Percentiles rank a stretch among this genome's conserved stretches.
phyloP scores from a whole-genome alignment of 1,139 yeast species.

The Ashbya aceris region DNA sequence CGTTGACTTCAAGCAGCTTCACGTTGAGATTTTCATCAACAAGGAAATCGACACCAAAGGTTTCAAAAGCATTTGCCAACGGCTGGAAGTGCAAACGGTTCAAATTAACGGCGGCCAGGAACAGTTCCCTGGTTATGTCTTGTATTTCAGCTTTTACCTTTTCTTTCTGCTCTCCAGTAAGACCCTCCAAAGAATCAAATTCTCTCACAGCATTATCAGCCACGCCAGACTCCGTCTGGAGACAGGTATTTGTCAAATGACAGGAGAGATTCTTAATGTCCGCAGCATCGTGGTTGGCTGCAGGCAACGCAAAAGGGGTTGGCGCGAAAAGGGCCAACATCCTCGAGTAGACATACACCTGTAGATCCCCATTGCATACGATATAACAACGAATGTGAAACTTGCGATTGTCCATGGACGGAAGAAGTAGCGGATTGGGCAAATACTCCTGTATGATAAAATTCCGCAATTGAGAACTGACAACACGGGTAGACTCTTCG shows the following conservation, averaged over 20 bases:
- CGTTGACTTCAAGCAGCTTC: slow-evolving; percentile 70
- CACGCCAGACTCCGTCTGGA: slow-evolving; percentile 45
- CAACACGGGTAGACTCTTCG: slow-evolving; percentile 42
- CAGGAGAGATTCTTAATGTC: slow-evolving; percentile 36
- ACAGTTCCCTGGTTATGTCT: slow-evolving; percentile 58
- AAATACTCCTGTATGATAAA: slow-evolving; percentile 82
- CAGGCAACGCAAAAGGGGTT: slow-evolving; percentile 38
- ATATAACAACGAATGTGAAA: slow-evolving; percentile 86
- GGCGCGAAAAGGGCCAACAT: slow-evolving; percentile 78
- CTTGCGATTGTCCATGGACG: slow-evolving; percentile 55
- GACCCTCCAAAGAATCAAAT: slow-evolving; percentile 50
- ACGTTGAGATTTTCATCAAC: slow-evolving; percentile 51
- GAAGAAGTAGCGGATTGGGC: slow-evolving; percentile 53
- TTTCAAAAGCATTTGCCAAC: slow-evolving; percentile 67
- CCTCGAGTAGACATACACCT: slow-evolving; percentile 68
- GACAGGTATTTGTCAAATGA: slow-evolving; percentile 88
- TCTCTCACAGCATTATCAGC: slow-evolving; percentile 50
- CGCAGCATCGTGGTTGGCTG: slow-evolving; percentile 25
- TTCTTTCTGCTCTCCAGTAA: slow-evolving; percentile 33
- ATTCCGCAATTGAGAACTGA: slow-evolving; percentile 81
- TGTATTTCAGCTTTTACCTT: slow-evolving; percentile 48
- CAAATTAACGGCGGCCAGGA: slow-evolving; percentile 69
- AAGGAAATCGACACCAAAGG: slow-evolving; percentile 81
- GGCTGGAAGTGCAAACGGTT: slow-evolving; percentile 90
- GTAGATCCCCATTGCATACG: slow-evolving; percentile 62